Evolutionary conservation across 192 early-diverging fungal species (phyloP), one percentile per base, ranked within the genome.

Genomic region (Coemansia biformis): DNA sequence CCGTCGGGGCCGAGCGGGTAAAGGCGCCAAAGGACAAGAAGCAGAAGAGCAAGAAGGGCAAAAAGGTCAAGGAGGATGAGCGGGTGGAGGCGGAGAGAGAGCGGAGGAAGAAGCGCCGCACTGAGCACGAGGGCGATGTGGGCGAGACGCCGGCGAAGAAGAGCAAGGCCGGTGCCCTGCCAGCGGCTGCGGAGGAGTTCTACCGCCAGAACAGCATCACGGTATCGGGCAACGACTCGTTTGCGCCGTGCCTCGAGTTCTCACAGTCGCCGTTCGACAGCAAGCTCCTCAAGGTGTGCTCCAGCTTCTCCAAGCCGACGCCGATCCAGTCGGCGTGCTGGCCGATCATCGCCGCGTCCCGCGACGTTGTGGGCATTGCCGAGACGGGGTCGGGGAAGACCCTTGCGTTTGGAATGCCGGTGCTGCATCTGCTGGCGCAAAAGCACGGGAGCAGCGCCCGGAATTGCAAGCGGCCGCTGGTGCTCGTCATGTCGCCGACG

Each of bases 301-400:
- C 76, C 59, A 72, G 71, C 19, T 98, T 94, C 54, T 49, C 81
- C 30, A 82, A 84, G 28, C 96, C 96, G 10, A 96, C 92, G 4
- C 85, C 89, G 10, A 96, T 98, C 48, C 96, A 98, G 75, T 86
- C 90, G 10, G 81, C 82, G 8, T 89, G 87, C 58, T 98, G 96
- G 96, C 91, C 92, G 13, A 82, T 89, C 34, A 65, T 90, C 52
- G 76, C 92, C 21, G 78, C 78, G 40, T 79, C 82, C 19, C 84
- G 86, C 45, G 92, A 98, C 74, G 68, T 90, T 12, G 79, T 96
- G 33, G 96, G 96, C 39, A 94, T 98, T 77, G 94, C 96, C 32
- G 89, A 96, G 64, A 99, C 96, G 29, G 96, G 96, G 18, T 93
- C 85, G 5, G 89, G 89, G 35, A 91, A 99, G 77, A 99, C 96